Base-by-base conservation (phyloP, 1,139 yeast species). In the Debaryomyces sp. region DNA sequence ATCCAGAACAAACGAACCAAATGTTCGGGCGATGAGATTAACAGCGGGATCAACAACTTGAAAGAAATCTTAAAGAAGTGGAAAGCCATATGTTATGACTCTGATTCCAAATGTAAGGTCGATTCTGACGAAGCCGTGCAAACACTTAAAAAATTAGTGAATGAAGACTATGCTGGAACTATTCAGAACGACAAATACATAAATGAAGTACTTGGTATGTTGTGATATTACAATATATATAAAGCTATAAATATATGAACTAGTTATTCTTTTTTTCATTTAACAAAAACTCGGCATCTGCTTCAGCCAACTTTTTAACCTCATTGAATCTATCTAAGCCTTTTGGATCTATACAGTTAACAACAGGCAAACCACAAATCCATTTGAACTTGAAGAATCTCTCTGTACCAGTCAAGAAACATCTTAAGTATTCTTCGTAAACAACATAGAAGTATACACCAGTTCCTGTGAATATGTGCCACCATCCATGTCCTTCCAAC, bases 401-500 rank as follows among this genome's bases (percentile, higher is more conserved):
- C 38, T 80, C 77, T 13, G 74, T 73, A 15, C 82, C 83, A 41
- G 77, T 75, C 53, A 85, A 74, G 62, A 81, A 81, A 41, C 83
- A 71, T 56, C 95, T 80, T 58, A 89, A 71, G 61, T 85, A 87
- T 65, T 88, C 90, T 60, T 78, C 83, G 65, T 89, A 89, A 13
- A 89, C 89, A 52, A 80, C 68, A 52, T 73, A 76, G 57, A 63
- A 75, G 57, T 78, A 78, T 10, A 78, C 75, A 2, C 96, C 96
- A 10, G 84, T 73, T 2, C 96, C 96, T 0, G 96, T 89, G 54
- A 89, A 78, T 29, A 89, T 72, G 64, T 94, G 99, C 99, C 99
- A 94, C 98, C 98, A 94, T 15, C 96, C 97, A 63, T 94, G 99
- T 30, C 96, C 88, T 64, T 94, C 99, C 35, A 94, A 75, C 9